A percentile compares a stretch with the other conserved stretches of the same genome.
phyloP scores from a whole-genome alignment of 2,329 filamentous ascomycete species.

The Sarocladium oryzae region DNA sequence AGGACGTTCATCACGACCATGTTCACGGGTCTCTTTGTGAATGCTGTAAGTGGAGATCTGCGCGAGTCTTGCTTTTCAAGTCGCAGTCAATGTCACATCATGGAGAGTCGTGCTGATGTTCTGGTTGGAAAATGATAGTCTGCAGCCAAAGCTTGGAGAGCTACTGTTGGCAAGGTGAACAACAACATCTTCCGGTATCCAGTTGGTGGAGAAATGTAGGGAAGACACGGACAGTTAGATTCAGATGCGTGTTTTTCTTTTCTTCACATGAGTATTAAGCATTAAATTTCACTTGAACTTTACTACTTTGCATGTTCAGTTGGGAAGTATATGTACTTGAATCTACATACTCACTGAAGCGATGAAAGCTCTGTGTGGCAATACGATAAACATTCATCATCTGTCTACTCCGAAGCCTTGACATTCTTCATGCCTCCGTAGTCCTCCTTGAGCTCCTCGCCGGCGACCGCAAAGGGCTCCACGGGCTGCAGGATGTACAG shows the following conservation, averaged over 20 bases:
- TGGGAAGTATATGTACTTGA: no score
- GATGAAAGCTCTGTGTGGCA: no score
- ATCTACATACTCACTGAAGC: no score
- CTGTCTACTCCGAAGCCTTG: constrained; percentile 14
- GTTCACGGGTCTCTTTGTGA: constrained; percentile 4
- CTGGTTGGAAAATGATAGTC: no score
- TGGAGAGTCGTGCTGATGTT: no score
- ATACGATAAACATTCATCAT: no score
- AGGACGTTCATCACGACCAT: constrained; percentile 1
- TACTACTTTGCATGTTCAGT: no score
- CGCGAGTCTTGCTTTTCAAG: no score
- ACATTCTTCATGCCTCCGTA: constrained; percentile 22
- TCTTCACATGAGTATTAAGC: background rate
- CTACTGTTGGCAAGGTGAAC: background rate
- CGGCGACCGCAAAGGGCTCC: constrained; percentile 11
- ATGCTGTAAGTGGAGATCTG: background rate
- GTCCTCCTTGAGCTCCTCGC: constrained; percentile 25
- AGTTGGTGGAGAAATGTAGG: background rate
- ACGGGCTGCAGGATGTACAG: constrained; percentile 29
- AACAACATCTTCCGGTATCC: background rate
- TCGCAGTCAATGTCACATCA: no score
- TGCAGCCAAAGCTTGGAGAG: background rate
- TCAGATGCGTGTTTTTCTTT: background rate
- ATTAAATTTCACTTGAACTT: no score
- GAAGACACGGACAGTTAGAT: background rate